These are phyloP conservation scores for Emericellopsis atlantica DNA, from an alignment of 2,329 filamentous ascomycete genomes.

Conservation along the genomic window DNA sequence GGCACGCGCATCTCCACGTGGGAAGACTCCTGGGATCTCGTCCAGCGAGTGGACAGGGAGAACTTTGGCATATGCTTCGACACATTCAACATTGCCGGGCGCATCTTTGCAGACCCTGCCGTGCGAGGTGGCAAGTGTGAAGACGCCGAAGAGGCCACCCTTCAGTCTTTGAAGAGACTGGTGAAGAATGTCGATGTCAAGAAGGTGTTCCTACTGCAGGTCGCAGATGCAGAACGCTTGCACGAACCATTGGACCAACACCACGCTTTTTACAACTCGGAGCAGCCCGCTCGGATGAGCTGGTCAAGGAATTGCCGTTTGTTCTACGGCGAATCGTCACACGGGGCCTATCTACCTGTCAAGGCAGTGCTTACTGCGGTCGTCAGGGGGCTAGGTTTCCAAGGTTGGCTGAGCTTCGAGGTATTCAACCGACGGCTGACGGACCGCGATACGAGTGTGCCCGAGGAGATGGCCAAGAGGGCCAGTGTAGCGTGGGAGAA, in stretches of 20 bases:
- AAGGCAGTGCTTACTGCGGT: constrained; percentile 47
- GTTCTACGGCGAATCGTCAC: constrained; percentile 37
- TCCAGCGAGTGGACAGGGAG: constrained; percentile 45
- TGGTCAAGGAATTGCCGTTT: constrained; percentile 62
- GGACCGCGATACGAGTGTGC: constrained; percentile 7
- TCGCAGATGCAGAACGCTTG: constrained; percentile 59
- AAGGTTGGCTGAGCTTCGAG: constrained; percentile 62
- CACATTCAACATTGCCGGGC: constrained; percentile 62
- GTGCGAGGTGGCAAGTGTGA: constrained; percentile 31
- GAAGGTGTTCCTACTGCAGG: constrained; percentile 64
- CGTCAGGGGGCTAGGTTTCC: constrained; percentile 49
- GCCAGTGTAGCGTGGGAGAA: constrained; percentile 37
- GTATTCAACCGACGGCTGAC: constrained; percentile 38
- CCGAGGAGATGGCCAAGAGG: constrained; percentile 34
- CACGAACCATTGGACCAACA: constrained; percentile 35
- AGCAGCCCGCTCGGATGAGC: constrained; percentile 47
- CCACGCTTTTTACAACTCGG: constrained; percentile 19
- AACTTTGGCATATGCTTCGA: constrained; percentile 70
- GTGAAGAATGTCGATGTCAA: constrained; percentile 38
- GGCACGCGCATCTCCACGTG: constrained; percentile 56
- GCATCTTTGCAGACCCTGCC: constrained; percentile 56
- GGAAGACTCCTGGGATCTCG: constrained; percentile 57
- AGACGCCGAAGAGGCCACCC: constrained; percentile 36
- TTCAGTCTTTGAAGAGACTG: constrained; percentile 42
- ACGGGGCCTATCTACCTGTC: constrained; percentile 57